Conservation (phyloP, 768 basidiomycete genomes). For the Tephrocybe sp. region DNA sequence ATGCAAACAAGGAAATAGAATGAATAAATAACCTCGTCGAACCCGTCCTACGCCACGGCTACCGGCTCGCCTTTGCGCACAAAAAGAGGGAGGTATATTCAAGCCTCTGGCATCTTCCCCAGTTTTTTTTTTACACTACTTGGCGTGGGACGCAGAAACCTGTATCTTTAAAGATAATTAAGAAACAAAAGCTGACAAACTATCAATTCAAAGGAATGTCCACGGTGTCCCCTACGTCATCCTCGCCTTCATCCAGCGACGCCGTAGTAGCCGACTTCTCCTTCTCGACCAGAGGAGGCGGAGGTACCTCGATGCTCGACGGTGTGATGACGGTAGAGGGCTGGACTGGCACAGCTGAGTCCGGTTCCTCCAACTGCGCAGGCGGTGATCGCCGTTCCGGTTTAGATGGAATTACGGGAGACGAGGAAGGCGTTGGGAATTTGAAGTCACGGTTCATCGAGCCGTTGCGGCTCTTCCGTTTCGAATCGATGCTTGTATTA, state of each 20-base stretch:
- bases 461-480: conserved; percentile 57
- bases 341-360: conserved; percentile 10
- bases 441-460: conserved; percentile 80
- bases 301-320: conserved; percentile 72
- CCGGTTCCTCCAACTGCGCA: conserved; percentile 23
- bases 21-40: too few relatives aligned
- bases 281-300: conserved; percentile 79
- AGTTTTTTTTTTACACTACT: too few relatives aligned
- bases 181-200: background rate
- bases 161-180: too few relatives aligned
- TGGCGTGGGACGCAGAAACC: too few relatives aligned
- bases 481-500: conserved; percentile 23
- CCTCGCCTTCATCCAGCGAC: conserved; percentile 55
- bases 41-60: too few relatives aligned
- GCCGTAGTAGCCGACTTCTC: conserved; percentile 43
- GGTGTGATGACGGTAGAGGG: conserved; percentile 48
- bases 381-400: conserved; percentile 25
- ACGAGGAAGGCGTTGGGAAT: conserved; percentile 52
- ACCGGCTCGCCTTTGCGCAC: too few relatives aligned
- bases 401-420: conserved; percentile 27
- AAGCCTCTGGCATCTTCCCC: too few relatives aligned
- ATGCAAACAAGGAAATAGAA: too few relatives aligned
- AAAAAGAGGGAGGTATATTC: too few relatives aligned
- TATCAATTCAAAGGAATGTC: conserved; percentile 61
- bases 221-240: conserved; percentile 78